A percentile compares a stretch with the other conserved stretches of the same genome.
phyloP scores from a whole-genome alignment of 1,284 basidiomycete genomes.

The Naganishia cerealis region DNA sequence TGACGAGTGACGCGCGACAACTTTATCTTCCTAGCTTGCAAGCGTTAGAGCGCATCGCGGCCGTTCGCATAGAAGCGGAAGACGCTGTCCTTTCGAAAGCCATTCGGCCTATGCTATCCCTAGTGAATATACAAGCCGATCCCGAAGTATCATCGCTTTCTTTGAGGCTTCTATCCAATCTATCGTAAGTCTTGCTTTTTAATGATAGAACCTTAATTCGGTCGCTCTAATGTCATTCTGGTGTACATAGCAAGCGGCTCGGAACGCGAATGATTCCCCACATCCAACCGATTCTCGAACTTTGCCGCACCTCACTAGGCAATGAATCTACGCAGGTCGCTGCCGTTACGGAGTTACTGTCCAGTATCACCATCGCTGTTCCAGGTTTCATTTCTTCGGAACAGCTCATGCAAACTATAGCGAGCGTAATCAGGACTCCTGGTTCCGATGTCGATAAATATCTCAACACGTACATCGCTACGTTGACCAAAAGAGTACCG shows the following conservation, averaged over 20 bases:
- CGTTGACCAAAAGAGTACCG: slow-evolving; percentile 68
- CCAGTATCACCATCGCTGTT: slow-evolving; percentile 46
- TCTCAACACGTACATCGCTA: slow-evolving; percentile 54
- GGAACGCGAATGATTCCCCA: slow-evolving; percentile 81
- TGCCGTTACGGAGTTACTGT: slow-evolving; percentile 31
- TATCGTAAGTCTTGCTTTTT: slow-evolving; percentile 17
- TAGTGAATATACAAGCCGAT: slow-evolving; percentile 45
- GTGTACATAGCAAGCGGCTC: slow-evolving; percentile 63
- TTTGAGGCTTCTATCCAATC: slow-evolving; percentile 4
- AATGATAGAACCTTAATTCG: background rate
- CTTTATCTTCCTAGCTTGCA: slow-evolving; percentile 21
- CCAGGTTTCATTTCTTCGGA: slow-evolving; percentile 54
- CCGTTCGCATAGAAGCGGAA: slow-evolving; percentile 65
- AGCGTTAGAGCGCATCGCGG: slow-evolving; percentile 60
- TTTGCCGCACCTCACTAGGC: slow-evolving; percentile 58
- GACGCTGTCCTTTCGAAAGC: slow-evolving; percentile 64
- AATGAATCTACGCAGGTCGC: slow-evolving; percentile 27
- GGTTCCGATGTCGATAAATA: slow-evolving; percentile 27
- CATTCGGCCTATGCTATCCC: slow-evolving; percentile 60
- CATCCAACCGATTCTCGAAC: slow-evolving; percentile 69
- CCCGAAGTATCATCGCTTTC: slow-evolving; percentile 55
- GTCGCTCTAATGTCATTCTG: background rate
- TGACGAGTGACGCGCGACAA: background rate
- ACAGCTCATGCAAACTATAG: slow-evolving; percentile 53
- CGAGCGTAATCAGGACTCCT: slow-evolving; percentile 44